Evolutionary conservation across 176 grass and related monocot species (phyloP).

Genomic region (Bonia amplexicaulis): DNA sequence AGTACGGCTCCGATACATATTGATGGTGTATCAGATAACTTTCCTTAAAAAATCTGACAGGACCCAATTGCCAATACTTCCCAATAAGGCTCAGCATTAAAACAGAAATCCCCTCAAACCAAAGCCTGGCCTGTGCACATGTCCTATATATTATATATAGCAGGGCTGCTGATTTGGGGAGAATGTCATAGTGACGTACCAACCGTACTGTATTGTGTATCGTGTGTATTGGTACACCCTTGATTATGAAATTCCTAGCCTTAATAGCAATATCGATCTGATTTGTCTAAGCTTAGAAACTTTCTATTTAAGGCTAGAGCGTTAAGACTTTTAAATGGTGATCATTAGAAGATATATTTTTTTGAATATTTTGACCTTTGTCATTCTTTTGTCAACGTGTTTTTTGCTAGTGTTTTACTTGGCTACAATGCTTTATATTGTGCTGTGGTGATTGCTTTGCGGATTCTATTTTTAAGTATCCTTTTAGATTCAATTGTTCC

Average conservation of each 20-base stretch:
- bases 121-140: not conserved
- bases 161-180: not conserved
- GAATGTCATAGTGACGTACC: not conserved
- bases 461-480: not conserved
- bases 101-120: not conserved
- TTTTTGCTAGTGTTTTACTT: constrained; percentile 12
- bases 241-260: not conserved
- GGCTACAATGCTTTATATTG: not conserved
- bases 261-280: not conserved
- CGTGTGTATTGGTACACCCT: not conserved
- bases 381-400: not conserved
- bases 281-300: not conserved
- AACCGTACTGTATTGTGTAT: not conserved
- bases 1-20: not conserved
- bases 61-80: not conserved
- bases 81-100: not conserved
- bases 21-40: not conserved
- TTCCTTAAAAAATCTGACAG: not conserved
- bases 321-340: not conserved
- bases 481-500: constrained; percentile 4
- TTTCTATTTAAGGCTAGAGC: not conserved
- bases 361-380: not conserved
- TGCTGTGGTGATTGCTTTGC: not conserved
- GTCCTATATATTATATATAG: not conserved
- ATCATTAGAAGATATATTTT: not conserved